Base-by-base conservation (phyloP, 371 early-diverging fungal genomes). In the Syncephalastrum racemosum region DNA sequence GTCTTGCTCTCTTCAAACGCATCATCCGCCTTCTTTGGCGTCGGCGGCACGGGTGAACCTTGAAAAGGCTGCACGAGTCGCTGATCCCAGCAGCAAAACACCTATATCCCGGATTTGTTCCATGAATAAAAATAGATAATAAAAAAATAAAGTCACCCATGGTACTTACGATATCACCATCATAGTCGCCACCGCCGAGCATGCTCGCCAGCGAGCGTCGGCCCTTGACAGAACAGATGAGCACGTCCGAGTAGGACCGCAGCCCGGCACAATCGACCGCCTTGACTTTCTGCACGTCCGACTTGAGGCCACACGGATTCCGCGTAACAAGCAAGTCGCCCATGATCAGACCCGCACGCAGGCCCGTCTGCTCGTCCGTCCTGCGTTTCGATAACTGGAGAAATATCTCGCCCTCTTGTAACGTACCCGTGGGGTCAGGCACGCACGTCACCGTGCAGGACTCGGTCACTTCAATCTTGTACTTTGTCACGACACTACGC, bases 21-120 rank as follows among this genome's bases (percentile, higher is more conserved):
- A 1, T 63, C 46, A 8, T 57, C 55, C 22, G 71, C 69, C 4
- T 50, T 40, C 5, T 54, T 46, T 8, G 62, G 55, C 25, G 53
- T 53, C 13, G 50, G 22, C 0, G 46, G 36, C 2, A 77, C 65
- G 1, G 70, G 65, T 0, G 64, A 64, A 0, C 67, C 44, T 4
- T 45, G 24, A 22, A 71, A 80, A 0, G 64, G 63, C 4, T 75
- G 36, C 0, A 73, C 78, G 8, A 80, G 64, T 16, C 74, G 68
- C 15, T 67, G 66, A 61, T 79, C 80, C 80, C 80, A 79, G 48
- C 78, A 80, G 51, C 75, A 75, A 47, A 77, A 80, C 36, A 80
- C 54, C 80, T 79, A 63, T 10, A 46, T 39, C 14, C 45, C 10
- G 4, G 20, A 50, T 46, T 12, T 44, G 24, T 31, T 47, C 15